These are phyloP conservation scores for Dactylellina cionopaga DNA, from an alignment of 2,329 filamentous ascomycete species.

Conservation along the genomic window DNA sequence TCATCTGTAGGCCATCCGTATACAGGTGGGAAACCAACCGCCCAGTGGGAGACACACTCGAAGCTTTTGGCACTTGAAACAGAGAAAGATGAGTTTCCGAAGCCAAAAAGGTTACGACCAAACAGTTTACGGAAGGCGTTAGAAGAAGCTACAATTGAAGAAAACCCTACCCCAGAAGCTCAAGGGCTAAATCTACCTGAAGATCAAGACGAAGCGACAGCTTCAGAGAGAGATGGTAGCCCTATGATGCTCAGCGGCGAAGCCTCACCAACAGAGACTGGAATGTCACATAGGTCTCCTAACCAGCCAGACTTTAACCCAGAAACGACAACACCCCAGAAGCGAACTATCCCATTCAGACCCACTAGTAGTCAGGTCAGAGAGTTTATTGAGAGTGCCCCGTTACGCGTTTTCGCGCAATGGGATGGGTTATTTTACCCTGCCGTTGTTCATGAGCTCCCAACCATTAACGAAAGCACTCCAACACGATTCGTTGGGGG, in stretches of 20 bases:
- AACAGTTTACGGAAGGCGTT: neutral
- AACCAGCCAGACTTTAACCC: neutral
- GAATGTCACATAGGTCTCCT: neutral
- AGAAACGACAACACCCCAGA: conserved; percentile 8
- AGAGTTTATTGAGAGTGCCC: neutral
- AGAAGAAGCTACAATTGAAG: neutral
- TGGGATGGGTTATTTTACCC: conserved; percentile 14
- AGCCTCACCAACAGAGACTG: neutral
- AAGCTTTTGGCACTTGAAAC: neutral
- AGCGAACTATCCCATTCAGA: conserved; percentile 13
- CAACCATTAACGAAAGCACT: conserved; percentile 16
- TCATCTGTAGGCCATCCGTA: neutral
- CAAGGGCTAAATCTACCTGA: neutral
- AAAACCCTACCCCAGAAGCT: neutral
- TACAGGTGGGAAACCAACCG: neutral
- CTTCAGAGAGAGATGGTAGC: neutral
- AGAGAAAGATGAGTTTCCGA: neutral
- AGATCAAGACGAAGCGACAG: neutral
- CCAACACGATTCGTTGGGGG: conserved; percentile 10
- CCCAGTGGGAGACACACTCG: neutral
- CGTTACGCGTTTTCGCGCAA: conserved; percentile 12
- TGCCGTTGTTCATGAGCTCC: conserved; percentile 10
- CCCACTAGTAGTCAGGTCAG: conserved; percentile 9
- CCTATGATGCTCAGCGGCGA: conserved; percentile 10
- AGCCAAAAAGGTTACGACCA: neutral